Conservation (phyloP, 1,139 yeast genomes). For the Kodamaea suecica region DNA sequence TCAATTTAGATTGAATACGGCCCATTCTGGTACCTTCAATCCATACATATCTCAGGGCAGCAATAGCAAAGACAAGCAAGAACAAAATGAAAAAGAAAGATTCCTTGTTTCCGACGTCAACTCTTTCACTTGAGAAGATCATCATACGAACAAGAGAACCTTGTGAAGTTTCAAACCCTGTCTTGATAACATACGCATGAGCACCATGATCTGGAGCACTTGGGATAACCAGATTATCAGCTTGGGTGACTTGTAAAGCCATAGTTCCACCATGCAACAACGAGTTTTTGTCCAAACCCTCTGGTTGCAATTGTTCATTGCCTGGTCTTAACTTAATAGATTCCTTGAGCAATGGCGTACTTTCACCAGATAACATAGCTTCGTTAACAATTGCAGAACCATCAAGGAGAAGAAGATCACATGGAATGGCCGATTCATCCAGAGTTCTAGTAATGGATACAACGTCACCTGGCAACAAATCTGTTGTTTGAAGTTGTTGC, state of each 20-base stretch:
- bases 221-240: slow-evolving; percentile 44
- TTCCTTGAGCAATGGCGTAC: slow-evolving; percentile 93
- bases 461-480: slow-evolving; percentile 87
- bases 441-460: slow-evolving; percentile 84
- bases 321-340: slow-evolving; percentile 81
- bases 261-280: slow-evolving; percentile 95
- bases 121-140: slow-evolving; percentile 96
- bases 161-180: slow-evolving; percentile 97
- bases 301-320: slow-evolving; percentile 63
- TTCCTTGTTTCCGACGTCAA: slow-evolving; percentile 93
- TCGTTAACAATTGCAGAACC: slow-evolving; percentile 94
- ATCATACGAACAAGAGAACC: slow-evolving; percentile 96
- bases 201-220: slow-evolving; percentile 90
- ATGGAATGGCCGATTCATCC: slow-evolving; percentile 94
- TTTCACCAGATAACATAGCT: slow-evolving; percentile 98
- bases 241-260: slow-evolving; percentile 84
- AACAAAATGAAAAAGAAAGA: slow-evolving; percentile 90
- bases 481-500: slow-evolving; percentile 67
- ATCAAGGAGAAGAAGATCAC: slow-evolving; percentile 81
- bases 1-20: slow-evolving; percentile 87
- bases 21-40: slow-evolving; percentile 95
- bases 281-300: slow-evolving; percentile 86
- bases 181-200: slow-evolving; percentile 81
- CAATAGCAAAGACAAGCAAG: slow-evolving; percentile 84
- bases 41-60: slow-evolving; percentile 99